phyloP scores from a whole-genome alignment of 176 grass and related monocot species.

The Coix lacrymajobi region DNA sequence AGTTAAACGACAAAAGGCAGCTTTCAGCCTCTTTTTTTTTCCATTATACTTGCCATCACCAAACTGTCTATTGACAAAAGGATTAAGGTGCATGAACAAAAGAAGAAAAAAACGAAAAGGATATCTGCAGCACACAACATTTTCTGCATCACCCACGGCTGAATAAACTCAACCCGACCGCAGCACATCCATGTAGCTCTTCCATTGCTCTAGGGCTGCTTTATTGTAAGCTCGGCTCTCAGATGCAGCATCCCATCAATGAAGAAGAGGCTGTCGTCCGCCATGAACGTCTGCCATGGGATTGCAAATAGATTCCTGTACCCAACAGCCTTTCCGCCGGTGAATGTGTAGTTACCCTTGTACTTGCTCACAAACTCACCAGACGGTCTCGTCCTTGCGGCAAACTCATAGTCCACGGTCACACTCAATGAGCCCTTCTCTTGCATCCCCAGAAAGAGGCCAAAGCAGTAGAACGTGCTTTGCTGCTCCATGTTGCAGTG shows the following conservation, averaged over 20 bases:
- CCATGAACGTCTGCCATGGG: conserved; percentile 71
- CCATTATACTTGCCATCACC: conserved; percentile 26
- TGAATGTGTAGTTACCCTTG: conserved; percentile 84
- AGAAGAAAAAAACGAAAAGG: background rate
- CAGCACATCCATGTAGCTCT: background rate
- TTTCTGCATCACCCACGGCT: background rate
- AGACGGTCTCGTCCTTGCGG: conserved; percentile 46
- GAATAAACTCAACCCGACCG: background rate
- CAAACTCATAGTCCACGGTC: conserved; percentile 70
- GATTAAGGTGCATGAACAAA: background rate
- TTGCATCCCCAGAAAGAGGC: conserved; percentile 85
- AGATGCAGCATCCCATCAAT: conserved; percentile 68
- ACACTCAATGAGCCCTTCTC: conserved; percentile 80
- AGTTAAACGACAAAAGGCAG: background rate
- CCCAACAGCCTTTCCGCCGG: conserved; percentile 75
- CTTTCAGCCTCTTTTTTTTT: conserved; percentile 8
- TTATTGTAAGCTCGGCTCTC: conserved; percentile 76
- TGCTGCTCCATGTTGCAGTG: conserved; percentile 60
- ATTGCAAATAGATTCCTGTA: conserved; percentile 71
- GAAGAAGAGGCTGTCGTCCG: conserved; percentile 74
- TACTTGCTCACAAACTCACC: conserved; percentile 72
- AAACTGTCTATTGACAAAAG: conserved; percentile 47
- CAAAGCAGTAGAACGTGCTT: conserved; percentile 53
- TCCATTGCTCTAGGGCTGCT: conserved; percentile 41
- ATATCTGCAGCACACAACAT: conserved; percentile 24